Evolutionary conservation across 768 basidiomycete genomes (phyloP).

Genomic region (Leccinum arenicola): DNA sequence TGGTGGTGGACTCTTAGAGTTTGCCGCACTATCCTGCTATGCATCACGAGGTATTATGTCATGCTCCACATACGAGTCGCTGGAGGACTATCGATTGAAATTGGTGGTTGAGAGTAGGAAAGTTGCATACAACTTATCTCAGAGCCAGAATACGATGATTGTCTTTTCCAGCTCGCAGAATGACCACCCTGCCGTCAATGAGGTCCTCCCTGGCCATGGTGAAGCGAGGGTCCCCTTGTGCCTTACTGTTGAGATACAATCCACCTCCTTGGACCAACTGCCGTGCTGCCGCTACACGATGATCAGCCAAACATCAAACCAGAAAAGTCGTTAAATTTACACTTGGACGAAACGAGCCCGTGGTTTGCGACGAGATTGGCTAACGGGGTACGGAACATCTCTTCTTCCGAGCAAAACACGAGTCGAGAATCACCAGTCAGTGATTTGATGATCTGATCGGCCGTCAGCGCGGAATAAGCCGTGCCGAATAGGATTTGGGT

Average conservation of each 20-base stretch:
- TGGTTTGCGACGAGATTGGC: slow-evolving; percentile 59
- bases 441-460: slow-evolving; percentile 56
- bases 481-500: slow-evolving; percentile 46
- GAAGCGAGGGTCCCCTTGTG: slow-evolving; percentile 48
- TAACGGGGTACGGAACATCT: slow-evolving; percentile 53
- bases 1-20: no score
- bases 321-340: slow-evolving; percentile 39
- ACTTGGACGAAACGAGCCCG: slow-evolving; percentile 58
- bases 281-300: slow-evolving; percentile 57
- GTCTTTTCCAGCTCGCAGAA: slow-evolving; percentile 75
- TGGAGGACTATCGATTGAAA: background rate
- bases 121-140: slow-evolving; percentile 9
- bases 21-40: no score
- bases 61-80: background rate
- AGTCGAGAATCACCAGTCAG: slow-evolving; percentile 68
- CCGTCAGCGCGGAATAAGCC: slow-evolving; percentile 41
- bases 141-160: slow-evolving; percentile 57
- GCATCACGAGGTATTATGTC: no score
- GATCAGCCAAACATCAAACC: slow-evolving; percentile 7
- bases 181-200: slow-evolving; percentile 57
- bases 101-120: background rate
- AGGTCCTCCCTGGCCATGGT: slow-evolving; percentile 45
- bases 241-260: slow-evolving; percentile 66
- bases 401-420: slow-evolving; percentile 44
- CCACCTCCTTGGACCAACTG: slow-evolving; percentile 63